A percentile compares a stretch with the other conserved stretches of the same genome.
Conservation (phyloP, 495 filamentous ascomycete species). For the Hypoxylon subgilvum region DNA sequence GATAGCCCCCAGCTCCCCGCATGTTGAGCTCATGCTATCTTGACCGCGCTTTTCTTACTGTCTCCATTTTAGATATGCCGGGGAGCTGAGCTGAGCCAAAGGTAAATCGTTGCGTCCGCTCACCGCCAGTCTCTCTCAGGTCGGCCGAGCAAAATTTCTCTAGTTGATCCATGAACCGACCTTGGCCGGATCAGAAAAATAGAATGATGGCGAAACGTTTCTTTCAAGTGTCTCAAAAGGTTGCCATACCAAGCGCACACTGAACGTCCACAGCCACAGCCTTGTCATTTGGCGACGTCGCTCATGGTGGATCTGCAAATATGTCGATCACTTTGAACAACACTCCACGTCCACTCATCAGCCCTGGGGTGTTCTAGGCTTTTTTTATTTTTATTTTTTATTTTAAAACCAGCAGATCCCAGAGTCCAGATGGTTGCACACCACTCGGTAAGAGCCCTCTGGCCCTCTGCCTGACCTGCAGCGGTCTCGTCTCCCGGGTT, state of each 20-base stretch:
- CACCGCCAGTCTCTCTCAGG: conserved; percentile 37
- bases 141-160: conserved; percentile 13
- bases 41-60: conserved; percentile 28
- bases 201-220: conserved; percentile 8
- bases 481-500: conserved; percentile 21
- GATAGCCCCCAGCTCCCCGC: conserved; percentile 23
- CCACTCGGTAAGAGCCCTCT: conserved; percentile 21
- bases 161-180: conserved; percentile 18
- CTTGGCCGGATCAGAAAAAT: conserved; percentile 14
- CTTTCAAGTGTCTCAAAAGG: conserved; percentile 15
- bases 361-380: conserved; percentile 36
- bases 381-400: too few relatives aligned
- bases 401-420: conserved; percentile 4
- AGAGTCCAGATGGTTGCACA: conserved; percentile 9
- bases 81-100: conserved; percentile 23
- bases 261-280: conserved; percentile 21
- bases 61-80: conserved; percentile 26
- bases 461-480: conserved; percentile 13
- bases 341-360: conserved; percentile 32
- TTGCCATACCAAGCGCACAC: conserved; percentile 4
- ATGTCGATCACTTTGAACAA: conserved; percentile 35
- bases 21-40: conserved; percentile 27
- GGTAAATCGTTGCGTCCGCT: conserved; percentile 27
- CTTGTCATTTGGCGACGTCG: conserved; percentile 36
- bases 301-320: conserved; percentile 33